phyloP scores from a whole-genome alignment of 306 rosid species.

The Hylodesmum podocarpum region DNA sequence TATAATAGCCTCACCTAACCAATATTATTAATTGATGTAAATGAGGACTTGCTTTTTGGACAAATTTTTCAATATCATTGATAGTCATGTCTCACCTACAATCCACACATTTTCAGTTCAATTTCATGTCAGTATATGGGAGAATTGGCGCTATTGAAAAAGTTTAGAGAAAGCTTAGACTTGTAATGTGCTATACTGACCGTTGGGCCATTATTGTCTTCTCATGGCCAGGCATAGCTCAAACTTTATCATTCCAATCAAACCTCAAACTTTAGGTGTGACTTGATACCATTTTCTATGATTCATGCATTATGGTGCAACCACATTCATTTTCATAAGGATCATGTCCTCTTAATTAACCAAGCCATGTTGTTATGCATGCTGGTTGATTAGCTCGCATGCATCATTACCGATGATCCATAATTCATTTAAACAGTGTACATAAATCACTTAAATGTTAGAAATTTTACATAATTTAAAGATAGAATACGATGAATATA shows the following conservation, averaged over 20 bases:
- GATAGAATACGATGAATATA: too few relatives aligned
- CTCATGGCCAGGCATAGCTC: slow-evolving; percentile 34
- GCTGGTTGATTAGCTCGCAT: neutral
- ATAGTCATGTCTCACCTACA: slow-evolving; percentile 10
- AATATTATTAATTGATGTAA: neutral
- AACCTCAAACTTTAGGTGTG: neutral
- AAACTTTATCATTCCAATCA: slow-evolving; percentile 22
- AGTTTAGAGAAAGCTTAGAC: neutral
- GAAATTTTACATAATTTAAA: too few relatives aligned
- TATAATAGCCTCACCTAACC: neutral
- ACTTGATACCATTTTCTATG: neutral
- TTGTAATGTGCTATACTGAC: neutral
- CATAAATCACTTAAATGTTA: too few relatives aligned
- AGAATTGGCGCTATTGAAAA: neutral
- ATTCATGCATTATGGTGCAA: slow-evolving; percentile 6
- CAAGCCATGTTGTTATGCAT: neutral
- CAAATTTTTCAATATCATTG: neutral
- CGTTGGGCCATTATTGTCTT: slow-evolving; percentile 57
- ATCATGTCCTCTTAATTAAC: neutral
- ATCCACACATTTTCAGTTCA: neutral
- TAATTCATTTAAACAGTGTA: too few relatives aligned
- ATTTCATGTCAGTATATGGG: neutral
- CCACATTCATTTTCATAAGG: slow-evolving; percentile 14
- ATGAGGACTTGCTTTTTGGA: neutral
- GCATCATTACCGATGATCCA: neutral